Conservation (phyloP, 257 asterid genomes). For the Ilex asprella region DNA sequence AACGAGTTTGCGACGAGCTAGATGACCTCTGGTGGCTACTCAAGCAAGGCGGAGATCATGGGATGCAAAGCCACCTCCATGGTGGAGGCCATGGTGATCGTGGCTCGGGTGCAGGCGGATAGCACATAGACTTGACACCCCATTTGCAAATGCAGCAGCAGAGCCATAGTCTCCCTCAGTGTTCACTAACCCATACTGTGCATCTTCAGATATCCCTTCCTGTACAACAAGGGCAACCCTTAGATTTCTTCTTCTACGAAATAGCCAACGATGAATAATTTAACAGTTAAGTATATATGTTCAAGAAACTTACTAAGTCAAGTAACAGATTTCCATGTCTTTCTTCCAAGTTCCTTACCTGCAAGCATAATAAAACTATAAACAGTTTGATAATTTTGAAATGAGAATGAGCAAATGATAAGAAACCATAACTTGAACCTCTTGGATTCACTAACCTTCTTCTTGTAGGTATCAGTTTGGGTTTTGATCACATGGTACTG, state of each 20-base stretch:
- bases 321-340: conserved; percentile 29
- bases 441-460: conserved; percentile 25
- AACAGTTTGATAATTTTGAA: too few species aligned
- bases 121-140: conserved; percentile 23
- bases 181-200: conserved; percentile 25
- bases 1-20: too few species aligned
- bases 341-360: conserved; percentile 36
- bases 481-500: conserved; percentile 34
- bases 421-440: too few species aligned
- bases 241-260: too few species aligned
- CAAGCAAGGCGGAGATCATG: too few species aligned
- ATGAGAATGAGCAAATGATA: too few species aligned
- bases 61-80: not conserved
- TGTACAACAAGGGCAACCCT: not conserved
- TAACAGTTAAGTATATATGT: too few species aligned
- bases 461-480: conserved; percentile 27
- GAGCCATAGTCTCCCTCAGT: conserved; percentile 22
- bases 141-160: conserved; percentile 21
- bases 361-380: too few species aligned
- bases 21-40: too few species aligned
- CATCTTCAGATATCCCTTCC: conserved; percentile 30
- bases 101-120: conserved; percentile 18
- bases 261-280: too few species aligned
- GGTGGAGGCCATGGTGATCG: conserved; percentile 22
- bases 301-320: conserved; percentile 16